Evolutionary conservation across 768 basidiomycete species (phyloP), one percentile per base, ranked within the genome.

Genomic region (Coprinellus aureogranulatus): DNA sequence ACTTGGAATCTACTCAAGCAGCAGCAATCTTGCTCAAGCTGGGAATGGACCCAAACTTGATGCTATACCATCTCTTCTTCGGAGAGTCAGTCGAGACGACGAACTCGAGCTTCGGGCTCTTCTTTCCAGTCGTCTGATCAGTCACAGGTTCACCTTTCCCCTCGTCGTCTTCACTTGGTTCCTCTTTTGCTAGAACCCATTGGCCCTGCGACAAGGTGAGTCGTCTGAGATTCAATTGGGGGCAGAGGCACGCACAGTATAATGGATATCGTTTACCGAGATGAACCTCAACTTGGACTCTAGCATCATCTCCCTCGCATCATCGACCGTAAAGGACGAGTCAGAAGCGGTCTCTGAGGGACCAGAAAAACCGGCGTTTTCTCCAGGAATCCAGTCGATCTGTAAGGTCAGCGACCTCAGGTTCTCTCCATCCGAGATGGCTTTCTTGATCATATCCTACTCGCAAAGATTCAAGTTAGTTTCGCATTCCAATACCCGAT

Each of bases 251-350:
- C 63, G 60, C 72, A 85, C 85, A 27, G 65, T 75, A 65, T 83
- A 86, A 41, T 79, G 62, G 16, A 64, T 67, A 20, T 72, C 67
- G n/a, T 78, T 80, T n/a, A 87, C 66, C 26, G 72, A 74, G 34
- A 86, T 76, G 12, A 72, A 64, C 25, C 84, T 71, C 61, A 87
- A 60, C 51, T 68, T 75, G 16, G 81, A 81, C 48, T 72, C 68
- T 22, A 80, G 67, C 85, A 86, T 87, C 74, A 85, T 72, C 31
- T 73, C 63, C n/a, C 64, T 70, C 6, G 82, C 83, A 54, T 79
- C 72, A 16, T 77, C 72, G 16, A 72, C 53, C 12, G 74, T 75
- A 59, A 82, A 80, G 6, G 49, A 50, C 51, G 48, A 40, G 18
- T 40, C 53, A 20, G 49, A 26, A n/a, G n/a, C 20, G 41, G 41